Evolutionary conservation across 495 filamentous ascomycete genomes (phyloP).

Genomic region (Aspergillus diversus): DNA sequence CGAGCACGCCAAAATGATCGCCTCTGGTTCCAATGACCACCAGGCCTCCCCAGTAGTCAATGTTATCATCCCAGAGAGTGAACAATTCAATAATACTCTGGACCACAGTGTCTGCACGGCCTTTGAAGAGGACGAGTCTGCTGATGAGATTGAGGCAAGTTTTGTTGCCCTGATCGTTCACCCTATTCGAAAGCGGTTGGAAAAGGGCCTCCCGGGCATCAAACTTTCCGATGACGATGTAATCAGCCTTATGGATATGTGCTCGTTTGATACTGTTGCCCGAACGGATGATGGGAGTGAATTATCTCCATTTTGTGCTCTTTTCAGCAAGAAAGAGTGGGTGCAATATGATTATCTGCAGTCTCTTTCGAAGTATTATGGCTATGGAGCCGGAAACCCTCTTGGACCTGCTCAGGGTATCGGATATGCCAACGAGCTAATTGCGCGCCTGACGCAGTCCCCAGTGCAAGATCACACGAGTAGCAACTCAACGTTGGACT

Average conservation of each 20-base stretch:
- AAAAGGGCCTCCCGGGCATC: conserved; percentile 61
- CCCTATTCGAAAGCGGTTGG: conserved; percentile 64
- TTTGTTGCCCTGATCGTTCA: conserved; percentile 64
- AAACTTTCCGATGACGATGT: conserved; percentile 61
- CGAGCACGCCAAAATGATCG: conserved; percentile 55
- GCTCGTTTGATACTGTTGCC: conserved; percentile 78
- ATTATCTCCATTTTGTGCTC: conserved; percentile 66
- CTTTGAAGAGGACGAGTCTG: conserved; percentile 57
- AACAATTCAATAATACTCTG: conserved; percentile 74
- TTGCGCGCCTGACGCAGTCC: conserved; percentile 71
- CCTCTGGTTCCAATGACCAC: conserved; percentile 36
- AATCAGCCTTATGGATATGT: conserved; percentile 80
- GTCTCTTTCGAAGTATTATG: conserved; percentile 78
- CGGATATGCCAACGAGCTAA: conserved; percentile 81
- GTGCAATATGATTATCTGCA: conserved; percentile 75
- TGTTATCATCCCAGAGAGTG: conserved; percentile 65
- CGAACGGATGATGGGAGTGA: conserved; percentile 32
- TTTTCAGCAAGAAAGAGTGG: conserved; percentile 76
- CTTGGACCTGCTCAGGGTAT: conserved; percentile 81
- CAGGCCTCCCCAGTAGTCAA: conserved; percentile 57
- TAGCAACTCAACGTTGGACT: conserved; percentile 74
- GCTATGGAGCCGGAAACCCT: conserved; percentile 72
- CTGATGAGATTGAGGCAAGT: conserved; percentile 48
- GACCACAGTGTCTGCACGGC: conserved; percentile 68
- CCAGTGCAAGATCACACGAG: conserved; percentile 71